phyloP scores from a whole-genome alignment of 352 stramenopile genomes.

The Pythium sp. region DNA sequence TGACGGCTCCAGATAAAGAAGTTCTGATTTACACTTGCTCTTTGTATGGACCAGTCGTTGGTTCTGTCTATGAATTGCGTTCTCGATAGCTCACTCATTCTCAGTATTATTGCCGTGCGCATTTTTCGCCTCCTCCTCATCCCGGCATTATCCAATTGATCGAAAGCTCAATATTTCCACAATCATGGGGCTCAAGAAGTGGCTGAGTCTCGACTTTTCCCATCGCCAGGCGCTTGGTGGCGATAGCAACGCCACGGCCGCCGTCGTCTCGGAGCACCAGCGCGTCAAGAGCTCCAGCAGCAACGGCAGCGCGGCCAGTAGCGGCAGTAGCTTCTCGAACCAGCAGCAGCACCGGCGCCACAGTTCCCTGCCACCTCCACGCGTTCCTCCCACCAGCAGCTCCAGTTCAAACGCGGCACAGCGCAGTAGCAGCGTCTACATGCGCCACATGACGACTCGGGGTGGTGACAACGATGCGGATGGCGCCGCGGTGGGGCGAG shows the following conservation, averaged over 20 bases:
- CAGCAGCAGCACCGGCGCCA: constrained; percentile 14
- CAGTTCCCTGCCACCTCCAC: constrained; percentile 10
- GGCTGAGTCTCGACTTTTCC: constrained; percentile 16
- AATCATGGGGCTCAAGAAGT: constrained; percentile 16
- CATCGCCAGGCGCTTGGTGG: not conserved
- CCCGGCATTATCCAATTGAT: not conserved
- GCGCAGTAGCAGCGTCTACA: constrained; percentile 15
- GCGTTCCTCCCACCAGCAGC: not conserved
- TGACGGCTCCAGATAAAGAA: constrained; percentile 1
- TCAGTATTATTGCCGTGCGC: not conserved
- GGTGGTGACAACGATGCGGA: not conserved
- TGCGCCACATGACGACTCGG: not conserved
- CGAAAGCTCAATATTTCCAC: not conserved
- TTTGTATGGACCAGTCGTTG: constrained; percentile 4
- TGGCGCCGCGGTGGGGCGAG: not conserved
- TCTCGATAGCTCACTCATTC: not conserved
- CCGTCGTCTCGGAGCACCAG: constrained; percentile 7
- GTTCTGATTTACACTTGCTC: constrained; percentile 1
- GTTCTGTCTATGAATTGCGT: not conserved
- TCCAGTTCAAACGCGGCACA: constrained; percentile 1
- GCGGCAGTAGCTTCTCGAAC: not conserved
- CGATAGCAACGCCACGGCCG: not conserved
- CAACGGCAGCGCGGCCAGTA: constrained; percentile 3
- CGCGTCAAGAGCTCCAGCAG: constrained; percentile 4
- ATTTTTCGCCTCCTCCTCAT: not conserved